Conservation (phyloP, 2,329 filamentous ascomycete genomes). For the Diplodia intermedia region DNA sequence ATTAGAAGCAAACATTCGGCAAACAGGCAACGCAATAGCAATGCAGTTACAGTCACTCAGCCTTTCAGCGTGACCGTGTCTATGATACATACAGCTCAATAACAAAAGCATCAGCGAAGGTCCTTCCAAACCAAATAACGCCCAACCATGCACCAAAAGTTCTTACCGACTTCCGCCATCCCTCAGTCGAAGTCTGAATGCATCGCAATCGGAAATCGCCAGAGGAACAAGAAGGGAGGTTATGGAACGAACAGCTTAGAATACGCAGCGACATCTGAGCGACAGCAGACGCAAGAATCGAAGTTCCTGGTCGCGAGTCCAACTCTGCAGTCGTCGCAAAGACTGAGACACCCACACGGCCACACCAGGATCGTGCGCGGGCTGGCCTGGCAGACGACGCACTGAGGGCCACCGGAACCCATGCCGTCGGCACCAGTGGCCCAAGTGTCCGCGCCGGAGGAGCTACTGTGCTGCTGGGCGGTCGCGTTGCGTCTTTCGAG, state of each 20-base stretch:
- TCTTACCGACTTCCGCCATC: neutral
- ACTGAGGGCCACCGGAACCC: constrained; percentile 78
- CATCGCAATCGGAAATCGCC: too few relatives aligned
- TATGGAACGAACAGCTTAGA: constrained; percentile 88
- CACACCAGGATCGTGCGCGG: constrained; percentile 90
- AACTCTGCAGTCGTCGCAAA: constrained; percentile 94
- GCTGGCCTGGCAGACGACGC: constrained; percentile 90
- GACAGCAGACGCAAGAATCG: constrained; percentile 92
- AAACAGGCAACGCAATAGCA: neutral
- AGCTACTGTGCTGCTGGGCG: constrained; percentile 36
- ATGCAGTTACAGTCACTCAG: neutral
- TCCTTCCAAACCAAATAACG: neutral
- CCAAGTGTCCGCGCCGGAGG: constrained; percentile 58
- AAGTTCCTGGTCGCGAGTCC: constrained; percentile 97
- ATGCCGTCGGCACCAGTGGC: constrained; percentile 74
- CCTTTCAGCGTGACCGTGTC: neutral
- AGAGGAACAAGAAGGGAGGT: neutral
- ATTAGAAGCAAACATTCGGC: neutral
- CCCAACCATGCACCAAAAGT: neutral
- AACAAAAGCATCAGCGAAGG: neutral
- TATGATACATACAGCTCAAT: neutral
- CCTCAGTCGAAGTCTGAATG: neutral
- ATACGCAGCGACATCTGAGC: constrained; percentile 86
- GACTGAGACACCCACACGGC: constrained; percentile 92
- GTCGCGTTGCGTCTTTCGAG: constrained; percentile 59